phyloP scores from a whole-genome alignment of 1,139 yeast genomes.

The Pneumocystis jirovecii region DNA sequence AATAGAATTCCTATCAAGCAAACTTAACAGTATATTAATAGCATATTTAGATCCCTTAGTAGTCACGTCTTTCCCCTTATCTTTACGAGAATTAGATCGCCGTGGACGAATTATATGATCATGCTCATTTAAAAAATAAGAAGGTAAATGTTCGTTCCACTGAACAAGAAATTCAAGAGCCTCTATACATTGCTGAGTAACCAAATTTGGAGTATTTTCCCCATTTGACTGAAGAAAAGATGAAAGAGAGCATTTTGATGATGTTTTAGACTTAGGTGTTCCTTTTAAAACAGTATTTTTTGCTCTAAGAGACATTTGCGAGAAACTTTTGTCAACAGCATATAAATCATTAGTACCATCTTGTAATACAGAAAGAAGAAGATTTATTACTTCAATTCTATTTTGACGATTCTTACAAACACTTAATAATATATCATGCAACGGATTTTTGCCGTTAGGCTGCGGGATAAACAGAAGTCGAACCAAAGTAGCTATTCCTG shows the following conservation, averaged over 20 bases:
- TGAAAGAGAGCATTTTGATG: conserved; percentile 6
- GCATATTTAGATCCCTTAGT: conserved; percentile 44
- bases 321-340: conserved; percentile 51
- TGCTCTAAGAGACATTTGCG: conserved; percentile 32
- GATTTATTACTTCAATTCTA: conserved; percentile 58
- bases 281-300: conserved; percentile 12
- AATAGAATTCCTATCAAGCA: conserved; percentile 50
- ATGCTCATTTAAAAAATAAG: conserved; percentile 69
- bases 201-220: conserved; percentile 51
- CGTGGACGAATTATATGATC: conserved; percentile 38
- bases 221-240: conserved; percentile 15
- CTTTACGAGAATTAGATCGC: conserved; percentile 26
- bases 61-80: conserved; percentile 27
- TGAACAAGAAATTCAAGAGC: conserved; percentile 60
- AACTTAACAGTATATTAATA: conserved; percentile 47
- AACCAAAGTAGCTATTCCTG: conserved; percentile 61
- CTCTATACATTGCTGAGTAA: conserved; percentile 67
- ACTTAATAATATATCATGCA: conserved; percentile 52
- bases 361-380: conserved; percentile 51
- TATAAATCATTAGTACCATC: conserved; percentile 56
- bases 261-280: conserved; percentile 10
- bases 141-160: conserved; percentile 52
- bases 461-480: conserved; percentile 65
- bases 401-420: conserved; percentile 68
- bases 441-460: conserved; percentile 45